Evolutionary conservation across 768 basidiomycete genomes (phyloP).

Genomic region (Grammothele lineata): DNA sequence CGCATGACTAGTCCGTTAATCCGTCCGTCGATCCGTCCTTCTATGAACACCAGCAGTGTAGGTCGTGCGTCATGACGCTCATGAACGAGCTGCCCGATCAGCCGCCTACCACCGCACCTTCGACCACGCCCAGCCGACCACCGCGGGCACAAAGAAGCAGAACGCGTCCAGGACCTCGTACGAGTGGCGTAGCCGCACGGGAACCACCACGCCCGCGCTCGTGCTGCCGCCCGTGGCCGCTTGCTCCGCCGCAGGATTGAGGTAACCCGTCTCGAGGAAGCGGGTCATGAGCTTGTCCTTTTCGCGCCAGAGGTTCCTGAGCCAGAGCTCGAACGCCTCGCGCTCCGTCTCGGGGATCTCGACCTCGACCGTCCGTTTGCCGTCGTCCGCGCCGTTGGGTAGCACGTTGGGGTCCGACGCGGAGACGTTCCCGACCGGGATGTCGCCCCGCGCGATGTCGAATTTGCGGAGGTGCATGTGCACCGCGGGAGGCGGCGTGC

Average conservation of each 20-base stretch:
- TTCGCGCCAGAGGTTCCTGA: slow-evolving; percentile 73
- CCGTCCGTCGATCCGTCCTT: too few relatives aligned
- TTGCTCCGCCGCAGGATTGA: slow-evolving; percentile 28
- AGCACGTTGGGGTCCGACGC: slow-evolving; percentile 29
- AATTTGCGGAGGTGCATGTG: slow-evolving; percentile 86
- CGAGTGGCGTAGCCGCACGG: slow-evolving; percentile 49
- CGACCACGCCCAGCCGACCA: slow-evolving; percentile 22
- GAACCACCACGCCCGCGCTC: slow-evolving; percentile 42
- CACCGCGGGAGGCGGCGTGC: slow-evolving; percentile 77
- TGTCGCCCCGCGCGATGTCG: slow-evolving; percentile 49
- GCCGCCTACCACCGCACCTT: slow-evolving; percentile 10
- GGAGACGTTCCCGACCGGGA: slow-evolving; percentile 67
- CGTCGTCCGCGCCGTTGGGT: slow-evolving; percentile 9
- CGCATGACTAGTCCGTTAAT: too few relatives aligned
- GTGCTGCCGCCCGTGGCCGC: background rate
- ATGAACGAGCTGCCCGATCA: too few relatives aligned
- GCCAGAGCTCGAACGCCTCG: slow-evolving; percentile 73
- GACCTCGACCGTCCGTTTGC: slow-evolving; percentile 15
- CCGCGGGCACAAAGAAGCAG: slow-evolving; percentile 59
- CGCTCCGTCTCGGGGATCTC: slow-evolving; percentile 30
- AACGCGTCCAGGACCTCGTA: slow-evolving; percentile 65
- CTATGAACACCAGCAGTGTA: too few relatives aligned
- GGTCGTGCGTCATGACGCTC: too few relatives aligned
- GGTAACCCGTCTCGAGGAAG: slow-evolving; percentile 53
- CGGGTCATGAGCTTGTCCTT: slow-evolving; percentile 78